phyloP scores from a whole-genome alignment of 2,329 filamentous ascomycete genomes.

The Colletotrichum filicis region DNA sequence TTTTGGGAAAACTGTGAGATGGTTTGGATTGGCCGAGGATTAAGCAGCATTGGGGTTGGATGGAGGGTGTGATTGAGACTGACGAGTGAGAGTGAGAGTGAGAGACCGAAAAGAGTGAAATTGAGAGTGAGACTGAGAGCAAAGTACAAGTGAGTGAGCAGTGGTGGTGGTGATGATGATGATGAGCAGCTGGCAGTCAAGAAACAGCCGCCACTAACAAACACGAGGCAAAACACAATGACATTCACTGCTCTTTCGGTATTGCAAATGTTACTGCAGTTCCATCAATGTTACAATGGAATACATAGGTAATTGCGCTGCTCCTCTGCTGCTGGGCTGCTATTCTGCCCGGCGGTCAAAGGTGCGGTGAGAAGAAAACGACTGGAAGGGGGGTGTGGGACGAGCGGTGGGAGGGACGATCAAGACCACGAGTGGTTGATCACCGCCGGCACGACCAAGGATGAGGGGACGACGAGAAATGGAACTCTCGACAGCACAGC shows the following conservation, averaged over 20 bases:
- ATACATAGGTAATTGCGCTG: not conserved
- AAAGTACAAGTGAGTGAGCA: not conserved
- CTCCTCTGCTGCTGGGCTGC: conserved; percentile 2
- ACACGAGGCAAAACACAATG: not conserved
- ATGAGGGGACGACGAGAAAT: not conserved
- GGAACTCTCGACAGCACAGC: conserved; percentile 7
- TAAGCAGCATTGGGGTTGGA: not conserved
- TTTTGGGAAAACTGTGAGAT: not conserved
- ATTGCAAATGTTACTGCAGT: not conserved
- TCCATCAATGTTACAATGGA: not conserved
- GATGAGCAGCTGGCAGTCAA: conserved; percentile 4
- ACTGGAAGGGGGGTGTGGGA: conserved; percentile 21
- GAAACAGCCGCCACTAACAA: not conserved
- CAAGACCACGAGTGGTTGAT: not conserved
- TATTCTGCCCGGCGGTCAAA: conserved; percentile 17
- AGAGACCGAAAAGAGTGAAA: not conserved
- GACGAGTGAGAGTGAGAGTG: not conserved
- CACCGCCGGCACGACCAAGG: not conserved
- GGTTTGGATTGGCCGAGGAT: not conserved
- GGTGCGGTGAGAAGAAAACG: conserved; percentile 26
- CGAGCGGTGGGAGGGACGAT: conserved; percentile 11
- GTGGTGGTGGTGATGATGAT: conserved; percentile 20
- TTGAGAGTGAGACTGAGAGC: not conserved
- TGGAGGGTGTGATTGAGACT: conserved; percentile 28
- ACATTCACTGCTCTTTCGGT: not conserved